Evolutionary conservation across 805 yeast species (phyloP).

Genomic region (Metschnikowia orientalis): DNA sequence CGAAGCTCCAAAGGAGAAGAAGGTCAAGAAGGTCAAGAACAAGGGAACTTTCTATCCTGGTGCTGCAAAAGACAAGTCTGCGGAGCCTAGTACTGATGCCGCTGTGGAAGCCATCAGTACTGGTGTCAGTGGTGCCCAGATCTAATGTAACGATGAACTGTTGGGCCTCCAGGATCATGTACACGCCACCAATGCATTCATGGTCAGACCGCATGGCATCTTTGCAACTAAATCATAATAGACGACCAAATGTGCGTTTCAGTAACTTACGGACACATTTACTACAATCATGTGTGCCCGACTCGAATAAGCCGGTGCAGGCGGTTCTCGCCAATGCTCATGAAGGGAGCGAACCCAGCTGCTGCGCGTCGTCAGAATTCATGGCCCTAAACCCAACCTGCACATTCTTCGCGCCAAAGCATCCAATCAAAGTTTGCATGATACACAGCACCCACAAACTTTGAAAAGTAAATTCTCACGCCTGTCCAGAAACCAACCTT

Average conservation of each 20-base stretch:
- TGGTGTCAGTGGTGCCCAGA: slow-evolving; percentile 2
- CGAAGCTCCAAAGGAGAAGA: slow-evolving; percentile 54
- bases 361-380: no score
- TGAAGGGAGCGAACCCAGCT: no score
- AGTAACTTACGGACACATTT: no score
- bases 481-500: slow-evolving; percentile 2
- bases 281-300: no score
- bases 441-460: slow-evolving; percentile 9
- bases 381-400: no score
- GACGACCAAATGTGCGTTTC: no score
- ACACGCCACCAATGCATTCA: no score
- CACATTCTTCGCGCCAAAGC: slow-evolving; percentile 6
- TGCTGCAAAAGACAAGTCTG: slow-evolving; percentile 19
- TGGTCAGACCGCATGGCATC: no score
- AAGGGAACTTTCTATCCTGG: slow-evolving; percentile 93
- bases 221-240: no score
- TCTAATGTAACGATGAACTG: neutral
- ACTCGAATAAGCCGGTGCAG: no score
- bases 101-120: slow-evolving; percentile 2
- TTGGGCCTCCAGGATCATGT: no score
- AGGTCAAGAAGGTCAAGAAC: slow-evolving; percentile 74
- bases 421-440: slow-evolving; percentile 17
- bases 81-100: slow-evolving; percentile 1
- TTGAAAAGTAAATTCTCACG: slow-evolving; percentile 4
- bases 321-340: no score